Evolutionary conservation across 768 basidiomycete species (phyloP).

Genomic region (Rhodotorula taiwanensis): DNA sequence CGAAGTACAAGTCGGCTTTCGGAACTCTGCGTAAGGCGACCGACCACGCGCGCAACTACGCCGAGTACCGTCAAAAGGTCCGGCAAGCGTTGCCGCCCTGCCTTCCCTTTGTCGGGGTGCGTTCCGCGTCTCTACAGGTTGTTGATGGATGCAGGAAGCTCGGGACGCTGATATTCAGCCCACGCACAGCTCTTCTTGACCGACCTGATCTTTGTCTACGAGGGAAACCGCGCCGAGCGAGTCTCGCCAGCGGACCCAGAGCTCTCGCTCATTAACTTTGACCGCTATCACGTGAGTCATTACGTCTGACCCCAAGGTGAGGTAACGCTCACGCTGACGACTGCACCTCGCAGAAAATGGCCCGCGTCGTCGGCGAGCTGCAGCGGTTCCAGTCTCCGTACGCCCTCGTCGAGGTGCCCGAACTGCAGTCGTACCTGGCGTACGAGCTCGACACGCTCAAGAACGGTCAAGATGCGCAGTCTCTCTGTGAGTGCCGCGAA

Average conservation of each 20-base stretch:
- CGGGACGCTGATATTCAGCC: constrained; percentile 20
- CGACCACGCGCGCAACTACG: constrained; percentile 82
- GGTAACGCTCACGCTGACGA: constrained; percentile 56
- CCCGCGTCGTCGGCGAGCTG: constrained; percentile 55
- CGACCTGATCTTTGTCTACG: constrained; percentile 79
- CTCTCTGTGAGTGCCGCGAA: constrained; percentile 10
- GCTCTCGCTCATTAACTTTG: constrained; percentile 85
- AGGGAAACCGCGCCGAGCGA: constrained; percentile 82
- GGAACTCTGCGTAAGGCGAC: constrained; percentile 76
- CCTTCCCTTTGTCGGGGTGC: constrained; percentile 83
- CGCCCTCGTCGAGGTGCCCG: constrained; percentile 78
- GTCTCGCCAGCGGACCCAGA: constrained; percentile 66
- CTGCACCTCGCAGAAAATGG: constrained; percentile 35
- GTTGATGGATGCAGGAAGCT: not conserved
- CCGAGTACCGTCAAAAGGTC: constrained; percentile 80
- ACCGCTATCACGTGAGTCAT: constrained; percentile 84
- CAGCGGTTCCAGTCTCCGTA: constrained; percentile 84
- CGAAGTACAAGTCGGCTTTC: constrained; percentile 73
- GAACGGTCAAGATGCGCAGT: constrained; percentile 24
- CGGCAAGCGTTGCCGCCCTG: constrained; percentile 85
- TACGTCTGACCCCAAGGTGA: constrained; percentile 50
- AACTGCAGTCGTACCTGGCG: constrained; percentile 71
- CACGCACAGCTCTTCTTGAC: constrained; percentile 61
- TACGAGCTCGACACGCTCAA: constrained; percentile 18
- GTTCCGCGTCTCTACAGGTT: not conserved